A percentile compares a stretch with the other conserved stretches of the same genome.
Evolutionary conservation across 2,329 filamentous ascomycete species (phyloP).

Genomic region (Paraphoma chrysanthemicola): DNA sequence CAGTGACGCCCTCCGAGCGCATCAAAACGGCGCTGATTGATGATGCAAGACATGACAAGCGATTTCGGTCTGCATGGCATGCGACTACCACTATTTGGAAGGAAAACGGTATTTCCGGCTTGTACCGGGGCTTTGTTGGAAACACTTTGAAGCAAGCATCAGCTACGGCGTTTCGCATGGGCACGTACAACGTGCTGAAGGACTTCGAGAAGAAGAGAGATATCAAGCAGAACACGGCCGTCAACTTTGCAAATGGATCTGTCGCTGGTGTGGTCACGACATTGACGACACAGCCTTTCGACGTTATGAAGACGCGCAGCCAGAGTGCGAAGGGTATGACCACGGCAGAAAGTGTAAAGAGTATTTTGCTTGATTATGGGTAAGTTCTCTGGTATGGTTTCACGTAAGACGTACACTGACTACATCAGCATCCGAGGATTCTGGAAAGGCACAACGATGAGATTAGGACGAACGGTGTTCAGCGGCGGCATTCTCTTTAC

Average conservation of each 20-base stretch:
- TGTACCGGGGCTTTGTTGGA: conserved; percentile 66
- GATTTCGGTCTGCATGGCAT: conserved; percentile 60
- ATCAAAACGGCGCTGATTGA: conserved; percentile 74
- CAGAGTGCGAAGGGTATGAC: conserved; percentile 66
- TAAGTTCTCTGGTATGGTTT: no score
- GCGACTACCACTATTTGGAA: conserved; percentile 58
- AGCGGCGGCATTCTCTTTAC: conserved; percentile 73
- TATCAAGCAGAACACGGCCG: conserved; percentile 58
- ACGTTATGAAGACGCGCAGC: conserved; percentile 68
- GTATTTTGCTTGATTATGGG: conserved; percentile 62
- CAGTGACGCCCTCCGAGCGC: conserved; percentile 72
- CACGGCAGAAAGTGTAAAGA: conserved; percentile 63
- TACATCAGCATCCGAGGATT: conserved; percentile 59
- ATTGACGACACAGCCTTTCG: conserved; percentile 66
- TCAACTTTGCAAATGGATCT: conserved; percentile 69
- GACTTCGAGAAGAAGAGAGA: conserved; percentile 60
- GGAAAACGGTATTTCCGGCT: conserved; percentile 60
- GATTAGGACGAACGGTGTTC: conserved; percentile 68
- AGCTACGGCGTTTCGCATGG: conserved; percentile 68
- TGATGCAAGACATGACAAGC: conserved; percentile 59
- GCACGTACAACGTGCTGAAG: conserved; percentile 69
- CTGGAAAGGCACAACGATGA: conserved; percentile 74
- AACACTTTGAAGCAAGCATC: conserved; percentile 69
- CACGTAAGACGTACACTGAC: no score
- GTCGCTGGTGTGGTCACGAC: conserved; percentile 68